Conservation (phyloP, 2,329 filamentous ascomycete genomes). For the Graphilbum ipis-grandicollis region DNA sequence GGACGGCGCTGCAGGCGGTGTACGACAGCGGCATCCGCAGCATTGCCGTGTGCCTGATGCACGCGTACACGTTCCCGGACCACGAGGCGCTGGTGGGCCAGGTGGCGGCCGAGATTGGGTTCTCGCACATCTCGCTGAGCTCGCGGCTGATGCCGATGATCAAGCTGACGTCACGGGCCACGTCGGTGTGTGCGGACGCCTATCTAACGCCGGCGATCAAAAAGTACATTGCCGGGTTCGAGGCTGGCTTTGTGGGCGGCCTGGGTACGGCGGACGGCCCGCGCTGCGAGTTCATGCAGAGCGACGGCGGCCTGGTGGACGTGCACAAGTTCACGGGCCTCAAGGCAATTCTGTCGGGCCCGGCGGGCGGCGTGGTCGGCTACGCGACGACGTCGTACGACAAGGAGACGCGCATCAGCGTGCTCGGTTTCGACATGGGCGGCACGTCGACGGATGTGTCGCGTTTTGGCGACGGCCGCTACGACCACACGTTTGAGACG, state of each 20-base stretch:
- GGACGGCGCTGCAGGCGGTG: constrained; percentile 45
- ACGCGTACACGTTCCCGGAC: constrained; percentile 77
- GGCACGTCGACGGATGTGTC: constrained; percentile 88
- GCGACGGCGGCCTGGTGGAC: constrained; percentile 57
- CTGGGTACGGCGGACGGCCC: constrained; percentile 54
- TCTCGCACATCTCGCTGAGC: constrained; percentile 64
- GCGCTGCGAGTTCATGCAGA: constrained; percentile 91
- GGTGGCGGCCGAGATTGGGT: constrained; percentile 65
- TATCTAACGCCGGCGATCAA: constrained; percentile 67
- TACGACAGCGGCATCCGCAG: constrained; percentile 57
- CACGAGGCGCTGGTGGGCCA: constrained; percentile 66
- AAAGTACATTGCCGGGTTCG: constrained; percentile 59
- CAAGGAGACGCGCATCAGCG: constrained; percentile 59
- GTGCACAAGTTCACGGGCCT: constrained; percentile 71
- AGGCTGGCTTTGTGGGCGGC: constrained; percentile 63
- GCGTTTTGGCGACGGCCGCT: constrained; percentile 66
- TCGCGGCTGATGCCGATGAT: constrained; percentile 84
- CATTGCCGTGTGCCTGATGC: constrained; percentile 81
- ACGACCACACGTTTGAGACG: constrained; percentile 89
- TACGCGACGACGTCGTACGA: constrained; percentile 89
- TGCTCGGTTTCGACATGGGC: constrained; percentile 94
- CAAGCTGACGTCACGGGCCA: constrained; percentile 59
- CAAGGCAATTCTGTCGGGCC: constrained; percentile 72
- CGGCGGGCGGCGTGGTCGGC: constrained; percentile 84
- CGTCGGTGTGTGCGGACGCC: constrained; percentile 62